phyloP scores from a whole-genome alignment of 164 flowering plant genomes.

The Euptelea pleiosperma region DNA sequence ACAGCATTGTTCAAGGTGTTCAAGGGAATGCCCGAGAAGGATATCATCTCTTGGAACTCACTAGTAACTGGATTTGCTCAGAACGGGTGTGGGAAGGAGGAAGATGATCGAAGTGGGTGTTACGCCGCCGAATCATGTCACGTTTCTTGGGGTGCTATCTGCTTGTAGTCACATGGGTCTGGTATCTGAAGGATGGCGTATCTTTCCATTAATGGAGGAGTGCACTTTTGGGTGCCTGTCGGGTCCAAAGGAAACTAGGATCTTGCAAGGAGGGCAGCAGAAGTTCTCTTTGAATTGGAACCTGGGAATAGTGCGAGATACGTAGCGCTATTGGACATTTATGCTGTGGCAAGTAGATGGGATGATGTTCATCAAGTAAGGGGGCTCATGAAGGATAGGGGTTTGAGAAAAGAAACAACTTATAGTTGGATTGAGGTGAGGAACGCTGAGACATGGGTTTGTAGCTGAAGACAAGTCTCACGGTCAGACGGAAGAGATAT shows the following conservation, averaged over 20 bases:
- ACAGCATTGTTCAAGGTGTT: conserved; percentile 35
- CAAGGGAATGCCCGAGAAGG: conserved; percentile 39
- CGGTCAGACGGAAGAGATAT: conserved; percentile 29
- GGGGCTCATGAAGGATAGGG: conserved; percentile 37
- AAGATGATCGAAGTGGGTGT: conserved; percentile 37
- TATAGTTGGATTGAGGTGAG: conserved; percentile 63
- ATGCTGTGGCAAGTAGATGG: conserved; percentile 58
- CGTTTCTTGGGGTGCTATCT: conserved; percentile 61
- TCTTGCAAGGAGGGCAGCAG: conserved; percentile 50
- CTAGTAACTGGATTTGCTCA: conserved; percentile 58
- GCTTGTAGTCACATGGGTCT: conserved; percentile 66
- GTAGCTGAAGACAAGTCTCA: conserved; percentile 43
- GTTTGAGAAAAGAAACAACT: conserved; percentile 50
- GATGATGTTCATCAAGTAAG: conserved; percentile 45
- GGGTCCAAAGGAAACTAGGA: conserved; percentile 47
- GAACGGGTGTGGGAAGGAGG: conserved; percentile 45
- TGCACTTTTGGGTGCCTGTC: conserved; percentile 54
- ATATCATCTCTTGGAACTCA: conserved; percentile 65
- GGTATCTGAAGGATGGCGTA: conserved; percentile 34
- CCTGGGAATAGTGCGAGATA: conserved; percentile 60
- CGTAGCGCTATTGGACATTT: conserved; percentile 53
- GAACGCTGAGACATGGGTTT: conserved; percentile 43
- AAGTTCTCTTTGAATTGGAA: conserved; percentile 48
- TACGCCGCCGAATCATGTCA: conserved; percentile 51
- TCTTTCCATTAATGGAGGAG: conserved; percentile 46